Percentiles rank a stretch among this genome's conserved stretches.
These are phyloP conservation scores for Pseudogymnoascus sp. DNA, from an alignment of 2,329 filamentous ascomycete species.

Conservation along the genomic window DNA sequence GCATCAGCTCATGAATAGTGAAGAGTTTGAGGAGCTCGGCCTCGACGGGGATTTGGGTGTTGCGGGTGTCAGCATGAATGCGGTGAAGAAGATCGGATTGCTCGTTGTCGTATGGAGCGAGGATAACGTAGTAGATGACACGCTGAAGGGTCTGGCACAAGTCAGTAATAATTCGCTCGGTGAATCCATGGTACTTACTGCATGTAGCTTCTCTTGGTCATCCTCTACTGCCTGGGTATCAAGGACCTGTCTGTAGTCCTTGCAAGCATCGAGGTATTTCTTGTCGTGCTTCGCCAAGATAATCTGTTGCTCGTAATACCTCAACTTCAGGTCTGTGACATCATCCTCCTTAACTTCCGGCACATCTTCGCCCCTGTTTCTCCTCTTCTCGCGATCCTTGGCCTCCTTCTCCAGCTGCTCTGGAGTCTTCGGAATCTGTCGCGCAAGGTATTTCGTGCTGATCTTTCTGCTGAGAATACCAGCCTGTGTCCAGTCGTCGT, in stretches of 20 bases:
- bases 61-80: constrained; percentile 76
- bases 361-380: constrained; percentile 69
- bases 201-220: constrained; percentile 74
- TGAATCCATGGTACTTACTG: constrained; percentile 47
- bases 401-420: constrained; percentile 87
- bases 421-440: constrained; percentile 82
- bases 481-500: constrained; percentile 91
- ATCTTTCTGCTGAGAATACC: constrained; percentile 93
- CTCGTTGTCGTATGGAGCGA: constrained; percentile 96
- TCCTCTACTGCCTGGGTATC: constrained; percentile 94
- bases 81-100: constrained; percentile 95
- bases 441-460: constrained; percentile 82
- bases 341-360: constrained; percentile 74
- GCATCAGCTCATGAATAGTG: constrained; percentile 93
- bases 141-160: constrained; percentile 70
- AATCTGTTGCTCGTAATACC: constrained; percentile 97
- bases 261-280: constrained; percentile 96
- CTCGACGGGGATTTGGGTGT: constrained; percentile 67
- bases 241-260: constrained; percentile 92
- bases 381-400: constrained; percentile 81
- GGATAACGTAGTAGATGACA: constrained; percentile 95
- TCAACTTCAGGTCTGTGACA: constrained; percentile 90
- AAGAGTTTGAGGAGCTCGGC: constrained; percentile 87
- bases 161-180: constrained; percentile 14
- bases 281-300: constrained; percentile 90